These are phyloP conservation scores for Novakomyces olei DNA, from an alignment of 805 yeast species.

Conservation along the genomic window DNA sequence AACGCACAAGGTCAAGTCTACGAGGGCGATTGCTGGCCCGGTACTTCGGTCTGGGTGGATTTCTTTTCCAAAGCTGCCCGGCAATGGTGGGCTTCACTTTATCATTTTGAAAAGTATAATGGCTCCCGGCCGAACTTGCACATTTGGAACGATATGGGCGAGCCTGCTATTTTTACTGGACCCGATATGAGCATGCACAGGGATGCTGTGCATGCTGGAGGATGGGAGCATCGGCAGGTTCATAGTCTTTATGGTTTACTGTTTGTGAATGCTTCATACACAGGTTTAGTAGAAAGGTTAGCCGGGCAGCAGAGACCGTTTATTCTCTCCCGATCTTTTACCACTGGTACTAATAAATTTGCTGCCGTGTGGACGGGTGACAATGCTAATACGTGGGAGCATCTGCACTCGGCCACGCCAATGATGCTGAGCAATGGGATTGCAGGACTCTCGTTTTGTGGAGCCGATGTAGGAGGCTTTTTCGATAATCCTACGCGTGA, in stretches of 20 bases:
- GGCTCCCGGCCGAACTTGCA: constrained; percentile 36
- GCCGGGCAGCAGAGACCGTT: constrained; percentile 40
- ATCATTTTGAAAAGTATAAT: constrained; percentile 21
- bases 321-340: constrained; percentile 65
- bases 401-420: constrained; percentile 57
- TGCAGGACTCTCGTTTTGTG: constrained; percentile 76
- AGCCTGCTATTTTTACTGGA: constrained; percentile 85
- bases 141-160: constrained; percentile 97
- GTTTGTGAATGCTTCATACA: constrained; percentile 57
- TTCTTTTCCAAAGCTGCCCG: constrained; percentile 44
- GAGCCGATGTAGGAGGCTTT: constrained; percentile 95
- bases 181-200: constrained; percentile 84
- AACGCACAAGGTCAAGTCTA: constrained; percentile 28
- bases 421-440: constrained; percentile 66
- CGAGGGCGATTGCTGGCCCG: constrained; percentile 95
- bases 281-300: constrained; percentile 35
- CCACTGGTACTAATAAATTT: constrained; percentile 74
- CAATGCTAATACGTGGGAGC: constrained; percentile 82
- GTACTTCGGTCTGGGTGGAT: constrained; percentile 86
- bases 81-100: constrained; percentile 36
- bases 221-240: constrained; percentile 75
- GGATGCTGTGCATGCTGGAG: constrained; percentile 54
- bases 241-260: constrained; percentile 72
- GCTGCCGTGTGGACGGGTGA: constrained; percentile 98
- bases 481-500: constrained; percentile 76